Percentiles rank a stretch among this genome's conserved stretches.
Evolutionary conservation across 352 stramenopile species (phyloP).

Genomic region (Blastocystis sp.): DNA sequence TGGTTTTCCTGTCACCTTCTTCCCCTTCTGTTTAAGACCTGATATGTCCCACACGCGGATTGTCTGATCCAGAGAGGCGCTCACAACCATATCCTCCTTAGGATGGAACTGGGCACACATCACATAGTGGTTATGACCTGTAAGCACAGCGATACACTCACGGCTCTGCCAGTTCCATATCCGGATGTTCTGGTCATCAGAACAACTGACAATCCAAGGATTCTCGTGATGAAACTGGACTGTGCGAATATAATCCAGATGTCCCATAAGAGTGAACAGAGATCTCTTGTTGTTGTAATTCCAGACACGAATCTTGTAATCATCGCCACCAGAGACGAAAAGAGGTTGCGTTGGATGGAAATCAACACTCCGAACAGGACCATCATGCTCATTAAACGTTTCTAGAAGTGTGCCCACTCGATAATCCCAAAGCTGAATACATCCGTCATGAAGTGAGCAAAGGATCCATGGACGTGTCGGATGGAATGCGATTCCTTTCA

Average conservation of each 20-base stretch:
- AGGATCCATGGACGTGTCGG: slow-evolving; percentile 91
- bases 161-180: slow-evolving; percentile 99
- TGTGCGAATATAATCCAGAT: slow-evolving; percentile 99
- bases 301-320: slow-evolving; percentile 99
- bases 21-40: slow-evolving; percentile 84
- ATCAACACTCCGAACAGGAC: slow-evolving; percentile 94
- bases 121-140: slow-evolving; percentile 99
- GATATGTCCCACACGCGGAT: slow-evolving; percentile 98
- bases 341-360: slow-evolving; percentile 94
- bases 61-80: slow-evolving; percentile 94
- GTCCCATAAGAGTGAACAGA: slow-evolving; percentile 95
- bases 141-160: slow-evolving; percentile 96
- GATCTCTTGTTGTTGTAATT: slow-evolving; percentile 97
- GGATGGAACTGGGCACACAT: slow-evolving; percentile 99
- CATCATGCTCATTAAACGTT: slow-evolving; percentile 98
- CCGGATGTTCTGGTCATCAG: slow-evolving; percentile 96
- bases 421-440: slow-evolving; percentile 95
- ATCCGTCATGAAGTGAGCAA: slow-evolving; percentile 95
- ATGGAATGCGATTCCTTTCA: slow-evolving; percentile 99
- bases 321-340: slow-evolving; percentile 95
- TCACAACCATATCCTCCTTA: slow-evolving; percentile 98
- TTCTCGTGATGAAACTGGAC: slow-evolving; percentile 97
- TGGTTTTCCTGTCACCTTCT: background rate
- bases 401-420: slow-evolving; percentile 97
- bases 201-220: slow-evolving; percentile 93